Evolutionary conservation across 345 rosid species (phyloP).

Genomic region (Citrus inodora): DNA sequence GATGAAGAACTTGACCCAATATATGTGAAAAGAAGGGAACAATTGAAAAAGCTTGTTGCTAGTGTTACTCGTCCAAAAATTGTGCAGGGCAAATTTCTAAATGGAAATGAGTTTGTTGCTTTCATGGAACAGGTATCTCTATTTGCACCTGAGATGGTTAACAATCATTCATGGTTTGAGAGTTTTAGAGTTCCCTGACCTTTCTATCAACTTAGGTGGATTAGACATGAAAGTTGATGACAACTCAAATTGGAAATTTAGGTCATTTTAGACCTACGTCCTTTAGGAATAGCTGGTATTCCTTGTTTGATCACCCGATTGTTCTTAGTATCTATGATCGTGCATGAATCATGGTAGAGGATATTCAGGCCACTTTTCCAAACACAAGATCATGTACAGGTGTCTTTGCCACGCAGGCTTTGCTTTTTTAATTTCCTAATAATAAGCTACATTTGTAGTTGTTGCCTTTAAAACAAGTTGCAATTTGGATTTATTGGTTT

Average conservation of each 20-base stretch:
- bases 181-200: neutral
- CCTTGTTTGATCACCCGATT: neutral
- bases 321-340: neutral
- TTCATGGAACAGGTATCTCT: slow-evolving; percentile 85
- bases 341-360: neutral
- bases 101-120: slow-evolving; percentile 87
- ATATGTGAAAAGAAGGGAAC: slow-evolving; percentile 77
- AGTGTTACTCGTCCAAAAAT: slow-evolving; percentile 84
- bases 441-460: neutral
- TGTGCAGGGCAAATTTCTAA: slow-evolving; percentile 83
- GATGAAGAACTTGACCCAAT: slow-evolving; percentile 84
- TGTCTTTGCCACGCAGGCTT: neutral
- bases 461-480: neutral
- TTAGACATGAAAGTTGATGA: neutral
- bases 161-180: neutral
- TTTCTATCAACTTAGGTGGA: neutral
- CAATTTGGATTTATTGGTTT: neutral
- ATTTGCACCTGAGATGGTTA: neutral
- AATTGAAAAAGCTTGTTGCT: slow-evolving; percentile 74
- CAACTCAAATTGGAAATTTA: neutral
- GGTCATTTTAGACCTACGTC: neutral
- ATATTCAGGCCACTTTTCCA: neutral
- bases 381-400: neutral
- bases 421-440: neutral
- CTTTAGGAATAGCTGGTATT: neutral